phyloP scores from a whole-genome alignment of 2,329 filamentous ascomycete genomes.

The Cercospora canescens region DNA sequence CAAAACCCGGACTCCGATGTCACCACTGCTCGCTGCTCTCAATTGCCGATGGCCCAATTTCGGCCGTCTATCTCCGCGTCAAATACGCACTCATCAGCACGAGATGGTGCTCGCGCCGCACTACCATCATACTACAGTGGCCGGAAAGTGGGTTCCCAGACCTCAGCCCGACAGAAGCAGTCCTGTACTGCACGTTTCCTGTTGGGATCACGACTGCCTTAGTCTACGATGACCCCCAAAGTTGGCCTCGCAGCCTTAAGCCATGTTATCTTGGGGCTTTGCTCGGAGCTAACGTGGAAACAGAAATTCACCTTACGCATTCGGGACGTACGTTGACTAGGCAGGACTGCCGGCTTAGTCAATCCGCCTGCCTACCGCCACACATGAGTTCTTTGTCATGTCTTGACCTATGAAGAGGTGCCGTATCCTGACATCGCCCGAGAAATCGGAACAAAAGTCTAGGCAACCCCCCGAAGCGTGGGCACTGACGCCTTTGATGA shows the following conservation, averaged over 20 bases:
- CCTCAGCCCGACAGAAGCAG: neutral
- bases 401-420: neutral
- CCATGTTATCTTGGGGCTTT: neutral
- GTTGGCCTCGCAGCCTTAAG: neutral
- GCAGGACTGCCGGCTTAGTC: neutral
- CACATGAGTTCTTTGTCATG: neutral
- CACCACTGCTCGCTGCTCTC: neutral
- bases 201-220: neutral
- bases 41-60: neutral
- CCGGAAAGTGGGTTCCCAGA: neutral
- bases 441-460: too few relatives aligned
- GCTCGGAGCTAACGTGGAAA: neutral
- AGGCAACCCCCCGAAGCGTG: neutral
- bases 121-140: neutral
- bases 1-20: slow-evolving; percentile 3
- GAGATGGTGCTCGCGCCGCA: neutral
- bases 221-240: neutral
- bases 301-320: neutral
- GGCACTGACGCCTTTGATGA: neutral
- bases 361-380: neutral
- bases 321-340: too few relatives aligned
- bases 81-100: neutral
- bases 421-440: too few relatives aligned
- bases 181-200: neutral
- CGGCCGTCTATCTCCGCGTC: slow-evolving; percentile 9